Evolutionary conservation across 2,329 filamentous ascomycete species (phyloP), one percentile per base, ranked within the genome.

Genomic region (Aspergillus pseudoglaucus): DNA sequence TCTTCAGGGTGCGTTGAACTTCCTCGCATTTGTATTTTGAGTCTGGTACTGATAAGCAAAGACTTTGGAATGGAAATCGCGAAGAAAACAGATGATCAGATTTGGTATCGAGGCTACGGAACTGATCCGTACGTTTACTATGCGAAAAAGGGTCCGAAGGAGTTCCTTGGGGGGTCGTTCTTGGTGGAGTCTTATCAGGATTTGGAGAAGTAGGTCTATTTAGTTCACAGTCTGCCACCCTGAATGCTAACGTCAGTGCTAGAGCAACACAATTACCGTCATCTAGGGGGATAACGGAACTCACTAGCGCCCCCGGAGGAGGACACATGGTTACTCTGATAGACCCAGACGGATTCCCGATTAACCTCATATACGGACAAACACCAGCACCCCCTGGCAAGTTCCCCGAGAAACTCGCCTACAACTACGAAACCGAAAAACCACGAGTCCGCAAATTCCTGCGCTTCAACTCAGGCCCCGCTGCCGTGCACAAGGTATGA

Each of bases 151-250:
- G 57, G 57, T 2, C 40, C 47, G 1, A 53, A 53, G 35, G 15
- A 50, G 23, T 59, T 56, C 52, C 61, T 75, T 1, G 73, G 73
- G 4, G 73, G 69, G 1, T 56, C 66, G 0, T 76, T 70, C 52
- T 59, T 68, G 45, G 73, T 75, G 17, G 71, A 74, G 46, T 64
- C 57, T 9, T 60, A 63, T 25, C 61, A 60, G 1, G 72, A 75
- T n/a, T 55, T 75, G 17, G 67, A 73, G 47, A 72, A 68, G 63
- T 71, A 53, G 9, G 17, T 9, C 18, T 6, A 20, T 3, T 6
- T 7, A 33, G 10, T 2, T 1, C 9, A 33, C 30, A 33, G 9
- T 6, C 30, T 14, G 22, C 7, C 2, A 23, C 2, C 22, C 7
- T 7, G 23, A 25, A 4, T 25, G 25, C 25, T 27, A 12, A 27